Base-by-base conservation (phyloP, 768 basidiomycete genomes). In the Chalciporus pseudorubinellus region DNA sequence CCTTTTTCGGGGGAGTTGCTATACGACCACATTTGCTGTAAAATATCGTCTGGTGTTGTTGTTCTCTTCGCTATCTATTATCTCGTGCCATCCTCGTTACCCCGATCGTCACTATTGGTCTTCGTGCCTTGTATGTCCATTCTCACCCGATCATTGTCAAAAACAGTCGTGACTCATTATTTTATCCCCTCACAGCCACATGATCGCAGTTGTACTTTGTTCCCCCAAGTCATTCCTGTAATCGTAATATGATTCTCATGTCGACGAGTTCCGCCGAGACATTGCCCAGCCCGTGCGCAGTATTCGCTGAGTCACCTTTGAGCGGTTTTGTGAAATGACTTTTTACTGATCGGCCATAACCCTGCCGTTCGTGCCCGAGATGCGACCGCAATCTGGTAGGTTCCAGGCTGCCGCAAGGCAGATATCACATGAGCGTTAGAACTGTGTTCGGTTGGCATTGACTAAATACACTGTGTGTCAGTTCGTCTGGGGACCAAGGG, bases 131-230 rank as follows among this genome's bases (percentile, higher is more conserved):
- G 67, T 69, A 31, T 18, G 61, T 57, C 18, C n/a, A 48, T 22
- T 62, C 54, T 56, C 56, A 59, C 46, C 47, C 56, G 56, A 59
- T 62, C 62, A 52, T 29, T 29, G 46, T 18, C 33, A 40, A 6
- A 4, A 9, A 40, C 50, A 33, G 28, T 36, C 48, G n/a, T 61
- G 61, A 58, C 56, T 58, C 49, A 41, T 47, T 44, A 29, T 46
- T 54, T 31, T 40, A n/a, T 41, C 54, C 46, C 36, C 21, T 49
- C 52, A 53, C 53, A 57, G 62, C 59, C 45, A 47, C 51, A 54
- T 50, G 60, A 60, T 59, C 53, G 53, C 56, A 66, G 58, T 47
- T 60, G 57, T 66, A 39, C 51, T 28, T 48, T 41, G 34, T 36
- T 36, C 33, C 54, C 6, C 20, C 31, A 9, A 28, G 13, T 48